These are phyloP conservation scores for Stagonosporopsis vannaccii DNA, from an alignment of 2,329 filamentous ascomycete genomes.

Conservation along the genomic window DNA sequence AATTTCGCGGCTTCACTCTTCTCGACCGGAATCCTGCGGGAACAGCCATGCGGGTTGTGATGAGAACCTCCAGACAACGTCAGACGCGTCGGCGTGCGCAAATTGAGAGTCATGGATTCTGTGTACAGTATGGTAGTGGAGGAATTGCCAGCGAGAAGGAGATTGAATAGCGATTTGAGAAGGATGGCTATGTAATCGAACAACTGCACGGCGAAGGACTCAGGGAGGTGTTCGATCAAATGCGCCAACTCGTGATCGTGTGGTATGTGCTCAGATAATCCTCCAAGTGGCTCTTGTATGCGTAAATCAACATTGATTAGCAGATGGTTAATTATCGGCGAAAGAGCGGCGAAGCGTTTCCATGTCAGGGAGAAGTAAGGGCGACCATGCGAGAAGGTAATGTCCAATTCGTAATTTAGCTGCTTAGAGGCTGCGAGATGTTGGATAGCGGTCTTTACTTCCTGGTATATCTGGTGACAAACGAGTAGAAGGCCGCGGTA, in stretches of 20 bases:
- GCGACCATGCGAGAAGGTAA: constrained; percentile 43
- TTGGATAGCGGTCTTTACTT: constrained; percentile 39
- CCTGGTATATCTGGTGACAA: constrained; percentile 32
- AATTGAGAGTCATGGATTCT: constrained; percentile 38
- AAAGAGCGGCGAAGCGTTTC: constrained; percentile 38
- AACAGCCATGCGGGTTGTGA: constrained; percentile 22
- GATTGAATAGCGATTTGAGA: constrained; percentile 36
- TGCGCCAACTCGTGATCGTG: constrained; percentile 35
- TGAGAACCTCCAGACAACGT: constrained; percentile 19
- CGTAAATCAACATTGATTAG: constrained; percentile 41
- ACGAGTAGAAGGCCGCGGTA: constrained; percentile 38
- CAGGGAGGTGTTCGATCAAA: constrained; percentile 34
- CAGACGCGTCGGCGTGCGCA: constrained; percentile 38
- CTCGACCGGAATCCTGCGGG: constrained; percentile 31
- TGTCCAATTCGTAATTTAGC: constrained; percentile 36
- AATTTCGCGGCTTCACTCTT: constrained; percentile 29
- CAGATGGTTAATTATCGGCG: constrained; percentile 38
- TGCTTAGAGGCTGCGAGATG: constrained; percentile 36
- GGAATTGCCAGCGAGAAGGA: constrained; percentile 30
- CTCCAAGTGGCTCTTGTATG: constrained; percentile 36
- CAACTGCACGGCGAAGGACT: constrained; percentile 38
- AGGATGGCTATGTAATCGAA: constrained; percentile 45
- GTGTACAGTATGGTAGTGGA: constrained; percentile 35
- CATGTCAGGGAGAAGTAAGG: constrained; percentile 43
- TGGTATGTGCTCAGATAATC: constrained; percentile 28